A percentile compares a stretch with the other conserved stretches of the same genome.
phyloP scores from a whole-genome alignment of 768 basidiomycete species.

The Tulasnella sp. region DNA sequence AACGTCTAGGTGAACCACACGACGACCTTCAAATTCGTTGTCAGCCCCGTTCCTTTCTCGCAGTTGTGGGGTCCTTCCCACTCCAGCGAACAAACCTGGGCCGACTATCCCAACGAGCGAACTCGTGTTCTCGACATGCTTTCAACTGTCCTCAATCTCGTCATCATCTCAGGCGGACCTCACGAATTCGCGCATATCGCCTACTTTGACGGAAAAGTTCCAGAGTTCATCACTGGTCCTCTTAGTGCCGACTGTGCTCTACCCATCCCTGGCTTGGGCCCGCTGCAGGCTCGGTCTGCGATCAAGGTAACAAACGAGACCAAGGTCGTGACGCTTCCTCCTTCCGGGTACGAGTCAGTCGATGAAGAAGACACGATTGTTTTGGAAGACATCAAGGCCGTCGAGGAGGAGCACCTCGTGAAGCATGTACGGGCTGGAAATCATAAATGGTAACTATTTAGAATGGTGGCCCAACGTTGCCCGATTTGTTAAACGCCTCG shows the following conservation, averaged over 20 bases:
- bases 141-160: conserved; percentile 60
- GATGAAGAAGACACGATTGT: conserved; percentile 25
- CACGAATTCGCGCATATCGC: conserved; percentile 73
- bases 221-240: conserved; percentile 63
- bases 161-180: conserved; percentile 63
- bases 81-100: conserved; percentile 61
- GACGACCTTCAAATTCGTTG: conserved; percentile 68
- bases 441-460: conserved; percentile 50
- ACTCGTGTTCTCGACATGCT: conserved; percentile 48
- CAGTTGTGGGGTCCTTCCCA: conserved; percentile 56
- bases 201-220: conserved; percentile 42
- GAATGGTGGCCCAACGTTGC: conserved; percentile 39
- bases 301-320: background rate
- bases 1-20: conserved; percentile 52
- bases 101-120: conserved; percentile 54
- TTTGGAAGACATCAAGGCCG: conserved; percentile 25
- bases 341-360: conserved; percentile 31
- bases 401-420: conserved; percentile 43
- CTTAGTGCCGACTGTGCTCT: conserved; percentile 50
- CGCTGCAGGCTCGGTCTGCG: conserved; percentile 11
- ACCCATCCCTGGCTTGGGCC: conserved; percentile 46
- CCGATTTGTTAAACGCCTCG: background rate
- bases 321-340: conserved; percentile 28
- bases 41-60: conserved; percentile 67
- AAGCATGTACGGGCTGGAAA: conserved; percentile 44